Conservation (phyloP, 73 alveolate species). For the Paramecium biaurelia region DNA sequence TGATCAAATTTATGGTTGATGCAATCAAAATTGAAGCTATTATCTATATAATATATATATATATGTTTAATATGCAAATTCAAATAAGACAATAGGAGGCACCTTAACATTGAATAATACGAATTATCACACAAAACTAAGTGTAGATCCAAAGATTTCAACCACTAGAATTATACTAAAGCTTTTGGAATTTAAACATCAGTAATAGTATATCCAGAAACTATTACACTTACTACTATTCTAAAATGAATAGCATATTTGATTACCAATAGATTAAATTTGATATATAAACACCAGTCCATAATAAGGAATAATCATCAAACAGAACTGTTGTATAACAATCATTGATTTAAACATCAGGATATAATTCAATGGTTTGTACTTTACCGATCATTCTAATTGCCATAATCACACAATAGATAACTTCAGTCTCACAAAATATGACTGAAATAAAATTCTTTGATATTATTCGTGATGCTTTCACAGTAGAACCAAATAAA, state of each 20-base stretch:
- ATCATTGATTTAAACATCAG: conserved; percentile 7
- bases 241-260: conserved; percentile 50
- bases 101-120: conserved; percentile 85
- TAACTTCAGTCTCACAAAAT: conserved; percentile 99
- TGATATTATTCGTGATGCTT: conserved; percentile 94
- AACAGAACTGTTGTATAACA: conserved; percentile 61
- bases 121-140: conserved; percentile 92
- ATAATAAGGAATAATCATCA: conserved; percentile 86
- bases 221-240: conserved; percentile 92
- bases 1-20: background rate
- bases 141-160: conserved; percentile 92
- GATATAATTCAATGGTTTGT: conserved; percentile 1
- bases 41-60: background rate
- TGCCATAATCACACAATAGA: conserved; percentile 98
- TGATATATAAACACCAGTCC: conserved; percentile 96
- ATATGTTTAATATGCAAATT: background rate
- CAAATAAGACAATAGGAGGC: conserved; percentile 48
- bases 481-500: conserved; percentile 95
- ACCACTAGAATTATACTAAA: conserved; percentile 96
- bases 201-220: conserved; percentile 97
- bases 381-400: conserved; percentile 91
- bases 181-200: conserved; percentile 96
- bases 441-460: conserved; percentile 95
- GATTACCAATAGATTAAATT: conserved; percentile 92
- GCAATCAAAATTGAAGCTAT: background rate